Evolutionary conservation across 108 stramenopile species (phyloP).

Genomic region (Seminavis robusta): DNA sequence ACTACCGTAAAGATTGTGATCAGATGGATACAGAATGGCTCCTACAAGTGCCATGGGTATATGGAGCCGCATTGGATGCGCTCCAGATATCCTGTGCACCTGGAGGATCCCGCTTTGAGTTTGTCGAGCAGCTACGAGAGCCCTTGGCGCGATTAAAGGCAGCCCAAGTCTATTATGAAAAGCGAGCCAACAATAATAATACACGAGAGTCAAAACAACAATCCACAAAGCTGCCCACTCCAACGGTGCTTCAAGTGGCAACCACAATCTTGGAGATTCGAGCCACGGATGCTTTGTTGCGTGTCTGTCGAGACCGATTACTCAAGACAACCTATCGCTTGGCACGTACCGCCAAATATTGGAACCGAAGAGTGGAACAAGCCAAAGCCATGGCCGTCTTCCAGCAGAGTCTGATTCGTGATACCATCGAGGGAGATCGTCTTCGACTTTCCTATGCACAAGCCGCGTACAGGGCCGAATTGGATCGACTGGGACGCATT

Average conservation of each 20-base stretch:
- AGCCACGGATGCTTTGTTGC: slow-evolving; percentile 55
- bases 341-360: slow-evolving; percentile 47
- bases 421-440: slow-evolving; percentile 31
- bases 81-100: too few relatives aligned
- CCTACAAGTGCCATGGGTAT: too few relatives aligned
- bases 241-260: slow-evolving; percentile 25
- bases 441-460: slow-evolving; percentile 39
- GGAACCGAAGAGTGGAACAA: slow-evolving; percentile 48
- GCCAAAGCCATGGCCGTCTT: not conserved
- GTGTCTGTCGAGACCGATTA: slow-evolving; percentile 65
- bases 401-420: not conserved
- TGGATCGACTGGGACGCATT: slow-evolving; percentile 54
- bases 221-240: too few relatives aligned
- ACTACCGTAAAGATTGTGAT: too few relatives aligned
- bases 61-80: too few relatives aligned
- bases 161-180: not conserved
- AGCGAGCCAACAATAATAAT: too few relatives aligned
- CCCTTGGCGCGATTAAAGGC: too few relatives aligned
- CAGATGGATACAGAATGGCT: too few relatives aligned
- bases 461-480: slow-evolving; percentile 59
- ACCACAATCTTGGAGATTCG: slow-evolving; percentile 43
- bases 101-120: not conserved
- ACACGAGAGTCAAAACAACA: too few relatives aligned
- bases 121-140: not conserved
- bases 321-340: slow-evolving; percentile 51